Percentiles rank a stretch among this genome's conserved stretches.
phyloP scores from a whole-genome alignment of 2,329 filamentous ascomycete species.

The Fusarium transvaalense region DNA sequence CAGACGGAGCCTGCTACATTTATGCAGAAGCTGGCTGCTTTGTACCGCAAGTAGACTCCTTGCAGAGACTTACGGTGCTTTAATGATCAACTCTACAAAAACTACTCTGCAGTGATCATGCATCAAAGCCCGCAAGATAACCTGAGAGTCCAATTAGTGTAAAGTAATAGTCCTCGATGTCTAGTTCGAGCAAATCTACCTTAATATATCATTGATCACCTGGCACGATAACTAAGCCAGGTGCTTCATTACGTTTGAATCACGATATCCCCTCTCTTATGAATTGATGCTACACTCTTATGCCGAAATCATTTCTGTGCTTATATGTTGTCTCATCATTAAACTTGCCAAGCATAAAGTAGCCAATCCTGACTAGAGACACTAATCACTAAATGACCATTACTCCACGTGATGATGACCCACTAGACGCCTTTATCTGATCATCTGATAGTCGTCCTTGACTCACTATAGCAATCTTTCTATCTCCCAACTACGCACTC shows the following conservation, averaged over 20 bases:
- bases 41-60: constrained; percentile 17
- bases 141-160: neutral
- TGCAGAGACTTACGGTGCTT: too few species aligned
- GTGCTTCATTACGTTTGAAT: neutral
- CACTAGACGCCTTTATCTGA: constrained; percentile 22
- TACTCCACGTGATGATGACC: constrained; percentile 18
- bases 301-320: too few species aligned
- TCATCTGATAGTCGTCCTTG: constrained; percentile 17
- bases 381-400: neutral
- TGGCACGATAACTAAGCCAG: neutral
- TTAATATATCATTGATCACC: neutral
- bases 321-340: too few species aligned
- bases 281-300: neutral
- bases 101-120: rapidly evolving
- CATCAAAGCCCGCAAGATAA: rapidly evolving
- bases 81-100: too few species aligned
- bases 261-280: neutral
- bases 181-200: neutral
- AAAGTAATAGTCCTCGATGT: neutral
- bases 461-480: neutral
- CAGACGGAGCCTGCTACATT: constrained; percentile 9
- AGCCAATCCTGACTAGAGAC: neutral
- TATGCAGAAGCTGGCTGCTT: constrained; percentile 22
- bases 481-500: neutral
- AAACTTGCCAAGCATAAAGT: neutral